Base-by-base conservation (phyloP, 176 grass and related monocot species). In the Oryza brachyantha region DNA sequence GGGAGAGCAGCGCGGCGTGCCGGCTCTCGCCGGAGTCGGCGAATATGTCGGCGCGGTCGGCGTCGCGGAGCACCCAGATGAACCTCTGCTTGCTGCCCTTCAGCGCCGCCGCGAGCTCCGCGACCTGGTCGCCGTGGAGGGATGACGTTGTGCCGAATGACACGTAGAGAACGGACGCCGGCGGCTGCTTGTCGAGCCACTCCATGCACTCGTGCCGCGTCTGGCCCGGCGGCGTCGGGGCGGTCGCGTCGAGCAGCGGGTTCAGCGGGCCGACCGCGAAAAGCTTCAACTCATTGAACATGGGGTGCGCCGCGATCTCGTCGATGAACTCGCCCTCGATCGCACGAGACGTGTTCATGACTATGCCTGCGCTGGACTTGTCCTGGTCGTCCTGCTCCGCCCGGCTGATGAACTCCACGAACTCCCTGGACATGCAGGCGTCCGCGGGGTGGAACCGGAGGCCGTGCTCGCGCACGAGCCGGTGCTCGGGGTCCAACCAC, bases 51-150 rank as follows among this genome's bases (percentile, higher is more conserved):
- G 34, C 78, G 1, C 75, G 70, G 60, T 89, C 89, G 29, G 92
- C 84, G 50, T 89, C 86, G 5, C 88, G 77, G 43, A 91, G 42
- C 17, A 89, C 92, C 92, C 89, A 94, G 66, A 94, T 24, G 70
- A 94, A 94, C 68, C 60, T 39, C 22, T 72, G 76, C 19, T 78
- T 66, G 76, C 88, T 89, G 29, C 54, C 61, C 48, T 71, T 73
- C 11, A 88, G 29, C 17, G 85, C 81, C 3, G 55, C 69, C 0
- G 85, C 85, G 13, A 88, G 76, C 79, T 88, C 79, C 2, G 68
- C 21, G 22, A 88, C 62, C 7, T 92, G 90, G 7, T 70, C 22
- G 2, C 67, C 77, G 4, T 41, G 75, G n/a, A 92, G 42, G 0
- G 68, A 75, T 5, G 86, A 76, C 11, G 70, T 82, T 5, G 78